Evolutionary conservation across 306 rosid species (phyloP).

Genomic region (Betula pendula): DNA sequence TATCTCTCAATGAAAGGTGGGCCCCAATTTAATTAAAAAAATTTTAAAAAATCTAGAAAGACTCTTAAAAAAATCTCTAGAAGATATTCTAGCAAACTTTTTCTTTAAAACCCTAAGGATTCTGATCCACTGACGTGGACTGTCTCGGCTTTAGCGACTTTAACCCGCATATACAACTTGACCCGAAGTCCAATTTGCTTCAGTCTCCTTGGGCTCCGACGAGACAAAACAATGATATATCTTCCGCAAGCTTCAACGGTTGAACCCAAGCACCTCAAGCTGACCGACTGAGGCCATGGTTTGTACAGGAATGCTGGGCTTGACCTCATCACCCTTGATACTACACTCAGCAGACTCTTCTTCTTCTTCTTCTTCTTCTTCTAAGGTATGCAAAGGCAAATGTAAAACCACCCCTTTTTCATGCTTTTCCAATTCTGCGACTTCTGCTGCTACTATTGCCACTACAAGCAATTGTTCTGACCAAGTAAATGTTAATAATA

Average conservation of each 20-base stretch:
- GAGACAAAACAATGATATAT: neutral
- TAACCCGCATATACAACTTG: neutral
- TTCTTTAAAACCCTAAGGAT: no score
- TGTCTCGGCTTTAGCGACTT: neutral
- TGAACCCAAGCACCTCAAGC: neutral
- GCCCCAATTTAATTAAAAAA: no score
- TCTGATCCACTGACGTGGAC: no score
- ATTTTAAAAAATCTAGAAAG: no score
- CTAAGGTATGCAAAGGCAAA: conserved; percentile 35
- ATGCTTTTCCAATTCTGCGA: conserved; percentile 33
- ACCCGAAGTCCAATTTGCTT: neutral
- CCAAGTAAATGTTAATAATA: conserved; percentile 11
- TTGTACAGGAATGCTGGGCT: conserved; percentile 27
- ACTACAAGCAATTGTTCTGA: conserved; percentile 20
- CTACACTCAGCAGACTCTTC: conserved; percentile 26
- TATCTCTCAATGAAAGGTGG: no score
- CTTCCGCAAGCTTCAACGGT: neutral
- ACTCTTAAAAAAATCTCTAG: no score
- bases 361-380: conserved; percentile 35
- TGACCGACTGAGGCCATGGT: conserved; percentile 24
- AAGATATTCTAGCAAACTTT: no score
- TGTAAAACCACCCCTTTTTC: conserved; percentile 18
- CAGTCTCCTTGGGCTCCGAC: no score
- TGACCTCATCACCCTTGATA: conserved; percentile 28
- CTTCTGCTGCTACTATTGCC: conserved; percentile 21